These are phyloP conservation scores for Amylostereum areolatum DNA, from an alignment of 1,284 basidiomycete genomes.

Conservation along the genomic window DNA sequence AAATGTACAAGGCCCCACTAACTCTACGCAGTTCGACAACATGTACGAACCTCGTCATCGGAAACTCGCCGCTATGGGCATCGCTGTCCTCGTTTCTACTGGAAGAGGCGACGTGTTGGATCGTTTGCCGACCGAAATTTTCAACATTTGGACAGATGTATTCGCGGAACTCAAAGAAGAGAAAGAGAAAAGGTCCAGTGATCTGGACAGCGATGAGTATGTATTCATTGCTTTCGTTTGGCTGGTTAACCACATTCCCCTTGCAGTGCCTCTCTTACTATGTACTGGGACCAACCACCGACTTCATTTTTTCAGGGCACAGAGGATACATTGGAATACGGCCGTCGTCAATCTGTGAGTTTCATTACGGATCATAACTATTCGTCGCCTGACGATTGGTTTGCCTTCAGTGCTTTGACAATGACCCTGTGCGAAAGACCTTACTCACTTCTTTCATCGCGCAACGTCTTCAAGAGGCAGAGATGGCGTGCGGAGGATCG, in stretches of 20 bases:
- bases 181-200: slow-evolving; percentile 31
- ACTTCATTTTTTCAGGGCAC: slow-evolving; percentile 48
- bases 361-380: background rate
- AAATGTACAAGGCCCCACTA: slow-evolving; percentile 1
- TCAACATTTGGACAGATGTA: slow-evolving; percentile 88
- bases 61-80: slow-evolving; percentile 70
- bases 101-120: slow-evolving; percentile 64
- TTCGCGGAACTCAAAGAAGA: slow-evolving; percentile 83
- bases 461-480: slow-evolving; percentile 53
- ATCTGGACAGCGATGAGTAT: slow-evolving; percentile 24
- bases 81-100: slow-evolving; percentile 66
- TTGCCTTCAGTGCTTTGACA: slow-evolving; percentile 50
- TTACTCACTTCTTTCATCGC: slow-evolving; percentile 56
- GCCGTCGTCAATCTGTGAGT: slow-evolving; percentile 61
- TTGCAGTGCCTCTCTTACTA: slow-evolving; percentile 24
- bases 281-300: slow-evolving; percentile 64
- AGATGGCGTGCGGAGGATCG: slow-evolving; percentile 47
- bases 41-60: slow-evolving; percentile 75
- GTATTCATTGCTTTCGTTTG: background rate
- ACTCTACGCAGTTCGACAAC: slow-evolving; percentile 64
- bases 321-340: slow-evolving; percentile 63
- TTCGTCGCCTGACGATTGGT: slow-evolving; percentile 5
- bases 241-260: too few relatives aligned
- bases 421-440: slow-evolving; percentile 60
- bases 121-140: slow-evolving; percentile 66